These are phyloP conservation scores for Trichosporon inkin DNA, from an alignment of 1,284 basidiomycete species.

Conservation along the genomic window DNA sequence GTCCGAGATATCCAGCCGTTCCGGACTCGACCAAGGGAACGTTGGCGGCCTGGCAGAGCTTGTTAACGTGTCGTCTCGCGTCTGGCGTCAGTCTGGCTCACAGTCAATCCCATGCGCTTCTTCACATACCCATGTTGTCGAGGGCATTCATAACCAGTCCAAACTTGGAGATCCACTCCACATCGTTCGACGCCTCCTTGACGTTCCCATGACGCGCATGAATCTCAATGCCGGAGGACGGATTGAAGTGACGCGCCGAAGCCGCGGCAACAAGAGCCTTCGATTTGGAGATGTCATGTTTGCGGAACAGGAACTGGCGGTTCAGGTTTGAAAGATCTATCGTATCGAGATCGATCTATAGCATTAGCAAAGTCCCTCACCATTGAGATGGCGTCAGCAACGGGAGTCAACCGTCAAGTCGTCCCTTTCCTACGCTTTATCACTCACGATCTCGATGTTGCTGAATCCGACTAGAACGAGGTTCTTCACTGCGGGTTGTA, in stretches of 20 bases:
- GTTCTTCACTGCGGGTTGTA: conserved; percentile 72
- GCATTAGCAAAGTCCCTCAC: not conserved
- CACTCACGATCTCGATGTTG: conserved; percentile 66
- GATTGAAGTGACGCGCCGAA: conserved; percentile 87
- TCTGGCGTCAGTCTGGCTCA: conserved; percentile 55
- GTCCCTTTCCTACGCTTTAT: conserved; percentile 6
- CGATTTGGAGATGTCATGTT: conserved; percentile 94
- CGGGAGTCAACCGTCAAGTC: not conserved
- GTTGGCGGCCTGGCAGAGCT: conserved; percentile 88
- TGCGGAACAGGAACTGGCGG: conserved; percentile 94
- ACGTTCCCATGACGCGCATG: conserved; percentile 91
- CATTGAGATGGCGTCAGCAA: not conserved
- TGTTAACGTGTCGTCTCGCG: conserved; percentile 89
- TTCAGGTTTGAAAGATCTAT: conserved; percentile 99
- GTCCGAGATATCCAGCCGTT: conserved; percentile 89
- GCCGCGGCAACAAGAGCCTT: conserved; percentile 91
- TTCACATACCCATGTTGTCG: conserved; percentile 77
- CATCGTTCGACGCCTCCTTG: conserved; percentile 86
- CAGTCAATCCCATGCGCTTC: not conserved
- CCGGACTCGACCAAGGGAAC: conserved; percentile 94
- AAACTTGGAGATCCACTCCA: conserved; percentile 83
- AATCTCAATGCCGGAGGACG: conserved; percentile 64
- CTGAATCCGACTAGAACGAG: conserved; percentile 89
- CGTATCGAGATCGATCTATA: conserved; percentile 88
- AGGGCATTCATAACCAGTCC: conserved; percentile 93